Evolutionary conservation across 345 rosid genomes (phyloP).

Genomic region (thale cress (Arabidopsis thaliana)): TAIR10.1 NC_003074.8:3042501-3043000

Average conservation of each 20-base stretch:
- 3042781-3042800: conserved; percentile 76
- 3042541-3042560: conserved; percentile 69
- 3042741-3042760: conserved; percentile 98
- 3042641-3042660: conserved; percentile 72
- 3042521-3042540: conserved; percentile 93
- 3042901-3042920: conserved; percentile 90
- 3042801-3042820: conserved; percentile 74
- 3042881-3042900: conserved; percentile 73
- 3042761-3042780: conserved; percentile 83
- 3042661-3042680: conserved; percentile 50
- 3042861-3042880: conserved; percentile 70
- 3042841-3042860: conserved; percentile 65
- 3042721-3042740: conserved; percentile 94
- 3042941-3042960: conserved; percentile 72
- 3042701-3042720: conserved; percentile 66
- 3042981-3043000: conserved; percentile 96
- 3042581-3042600: conserved; percentile 61
- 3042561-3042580: conserved; percentile 79
- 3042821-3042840: conserved; percentile 53
- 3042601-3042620: conserved; percentile 89
- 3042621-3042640: conserved; percentile 98
- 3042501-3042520: conserved; percentile 94
- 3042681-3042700: conserved; percentile 50
- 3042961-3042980: conserved; percentile 88
- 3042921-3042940: conserved; percentile 74